Conservation (phyloP, 345 rosid genomes). For the Clarkia xantiana region DNA sequence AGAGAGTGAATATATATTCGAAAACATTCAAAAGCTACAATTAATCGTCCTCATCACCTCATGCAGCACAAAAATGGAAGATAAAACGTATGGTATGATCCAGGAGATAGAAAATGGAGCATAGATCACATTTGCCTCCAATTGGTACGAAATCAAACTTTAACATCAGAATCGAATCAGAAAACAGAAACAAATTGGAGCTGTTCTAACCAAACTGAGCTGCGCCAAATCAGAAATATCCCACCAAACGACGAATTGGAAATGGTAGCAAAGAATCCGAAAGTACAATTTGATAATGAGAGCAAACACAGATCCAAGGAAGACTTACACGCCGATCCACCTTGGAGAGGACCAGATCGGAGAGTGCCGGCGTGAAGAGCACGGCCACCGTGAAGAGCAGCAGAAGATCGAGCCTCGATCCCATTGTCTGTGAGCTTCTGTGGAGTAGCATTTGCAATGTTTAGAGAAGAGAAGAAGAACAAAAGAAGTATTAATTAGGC, state of each 20-base stretch:
- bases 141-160: too few relatives aligned
- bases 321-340: constrained; percentile 87
- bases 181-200: too few relatives aligned
- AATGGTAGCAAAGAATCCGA: not conserved
- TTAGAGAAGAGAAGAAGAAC: not conserved
- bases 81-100: too few relatives aligned
- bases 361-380: constrained; percentile 47
- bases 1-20: not conserved
- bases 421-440: constrained; percentile 15
- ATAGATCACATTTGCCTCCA: too few relatives aligned
- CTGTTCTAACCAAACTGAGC: too few relatives aligned
- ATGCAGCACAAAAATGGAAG: too few relatives aligned
- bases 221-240: not conserved
- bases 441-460: not conserved
- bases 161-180: too few relatives aligned
- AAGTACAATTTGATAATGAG: not conserved
- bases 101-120: too few relatives aligned
- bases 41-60: too few relatives aligned
- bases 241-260: not conserved
- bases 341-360: constrained; percentile 74
- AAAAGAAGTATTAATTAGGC: too few relatives aligned
- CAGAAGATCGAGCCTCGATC: constrained; percentile 24
- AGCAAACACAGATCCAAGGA: constrained; percentile 9
- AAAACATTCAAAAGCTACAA: not conserved
- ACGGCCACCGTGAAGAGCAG: constrained; percentile 20